Base-by-base conservation (phyloP, 164 flowering plant species). In the Cinnamomum micranthum region DNA sequence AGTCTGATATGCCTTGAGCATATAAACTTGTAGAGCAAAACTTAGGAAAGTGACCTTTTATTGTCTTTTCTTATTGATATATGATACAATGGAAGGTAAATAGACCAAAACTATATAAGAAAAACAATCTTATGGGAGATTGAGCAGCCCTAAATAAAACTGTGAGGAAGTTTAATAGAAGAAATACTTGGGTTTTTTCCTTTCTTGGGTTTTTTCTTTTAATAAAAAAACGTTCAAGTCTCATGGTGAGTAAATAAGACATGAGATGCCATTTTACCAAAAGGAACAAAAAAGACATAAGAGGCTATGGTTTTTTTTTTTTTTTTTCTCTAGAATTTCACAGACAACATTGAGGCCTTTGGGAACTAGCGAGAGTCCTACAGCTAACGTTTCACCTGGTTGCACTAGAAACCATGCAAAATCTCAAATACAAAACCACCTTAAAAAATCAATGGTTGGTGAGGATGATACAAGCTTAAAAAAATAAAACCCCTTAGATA, bases 351-450 rank as follows among this genome's bases (percentile, higher is more conserved):
- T 25, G 23, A 70, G 11, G 35, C 76, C 65, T 69, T 69, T 47
- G 13, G 52, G 55, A n/a, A 47, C 71, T 69, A 47, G 70, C 20
- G 55, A 22, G n/a, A 33, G 15, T 67, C 71, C 47, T 41, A 69
- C 41, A 69, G 20, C 7, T n/a, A 68, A 19, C 71, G 7, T 41
- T 20, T 69, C 71, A 41, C 52, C 55, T 12, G 15, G 71, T 41
- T 69, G 17, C 71, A 47, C 11, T 69, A 47, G 33, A 69, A 69
- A 11, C 71, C 55, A 50, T 41, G 55, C 33, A n/a, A 69, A 28
- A 28, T 66, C 69, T 15, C 28, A 66, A 27, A 66, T 35, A 25
- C 20, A 31, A 13, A 67, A 67, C 50, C 69, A 67, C 69, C 69
- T 67, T n/a, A 31, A 67, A 67, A 1, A 3, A 67, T 67, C 17